These are phyloP conservation scores for Podospora fimiseda DNA, from an alignment of 495 filamentous ascomycete species.

Conservation along the genomic window DNA sequence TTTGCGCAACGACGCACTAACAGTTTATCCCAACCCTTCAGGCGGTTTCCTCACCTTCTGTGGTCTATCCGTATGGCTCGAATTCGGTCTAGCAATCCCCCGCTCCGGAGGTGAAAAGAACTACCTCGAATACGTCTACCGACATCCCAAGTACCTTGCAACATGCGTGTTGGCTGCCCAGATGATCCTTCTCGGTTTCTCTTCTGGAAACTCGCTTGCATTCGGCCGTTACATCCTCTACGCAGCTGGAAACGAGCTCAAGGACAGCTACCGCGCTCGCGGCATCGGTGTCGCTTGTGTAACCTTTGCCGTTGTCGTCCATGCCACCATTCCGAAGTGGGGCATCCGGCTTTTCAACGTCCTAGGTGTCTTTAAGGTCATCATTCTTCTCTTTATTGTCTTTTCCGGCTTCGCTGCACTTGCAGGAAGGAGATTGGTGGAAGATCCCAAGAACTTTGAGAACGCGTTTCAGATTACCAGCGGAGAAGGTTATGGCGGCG, in stretches of 20 bases:
- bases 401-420: constrained; percentile 50
- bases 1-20: too few species aligned
- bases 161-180: constrained; percentile 55
- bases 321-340: constrained; percentile 52
- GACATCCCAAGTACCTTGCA: constrained; percentile 53
- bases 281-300: constrained; percentile 49
- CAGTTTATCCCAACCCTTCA: too few species aligned
- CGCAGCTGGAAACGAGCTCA: constrained; percentile 46
- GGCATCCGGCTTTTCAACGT: constrained; percentile 57
- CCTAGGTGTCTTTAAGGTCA: constrained; percentile 59
- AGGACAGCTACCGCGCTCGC: constrained; percentile 55
- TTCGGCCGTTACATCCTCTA: constrained; percentile 63
- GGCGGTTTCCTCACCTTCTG: constrained; percentile 32
- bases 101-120: constrained; percentile 51
- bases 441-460: constrained; percentile 25
- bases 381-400: constrained; percentile 56
- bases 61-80: constrained; percentile 22
- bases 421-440: constrained; percentile 24
- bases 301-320: constrained; percentile 53
- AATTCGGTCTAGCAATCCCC: constrained; percentile 49
- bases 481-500: constrained; percentile 13
- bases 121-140: constrained; percentile 59
- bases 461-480: constrained; percentile 17
- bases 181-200: constrained; percentile 47
- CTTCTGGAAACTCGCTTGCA: constrained; percentile 57